Base-by-base conservation (phyloP, 208 protist genomes). In the Eutreptiella sp. region DNA sequence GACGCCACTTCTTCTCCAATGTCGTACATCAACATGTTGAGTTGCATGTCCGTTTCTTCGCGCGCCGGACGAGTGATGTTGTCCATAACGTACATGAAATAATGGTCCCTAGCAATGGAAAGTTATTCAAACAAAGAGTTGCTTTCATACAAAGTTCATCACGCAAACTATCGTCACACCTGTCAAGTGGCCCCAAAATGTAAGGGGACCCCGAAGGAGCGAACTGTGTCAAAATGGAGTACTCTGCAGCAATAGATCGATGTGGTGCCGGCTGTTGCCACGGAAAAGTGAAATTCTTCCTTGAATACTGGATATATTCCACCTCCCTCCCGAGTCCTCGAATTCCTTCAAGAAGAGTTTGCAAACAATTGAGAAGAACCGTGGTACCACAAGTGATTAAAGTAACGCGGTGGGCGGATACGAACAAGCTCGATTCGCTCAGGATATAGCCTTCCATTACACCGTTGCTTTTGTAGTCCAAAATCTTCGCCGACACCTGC, bases 301-400 rank as follows among this genome's bases (percentile, higher is more conserved):
- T 80, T 77, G 85, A 88, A 60, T 87, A 93, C 28, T 82, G 88
- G 27, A 82, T 76, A 79, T 83, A 92, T 63, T 89, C 84, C 39
- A 85, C 54, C 68, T 92, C 85, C 0, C 67, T 78, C 2, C 80
- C 75, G 23, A 89, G 78, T 19, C 68, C 68, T 66, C 77, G 85
- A 47, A 90, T 79, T 11, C 75, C 77, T 67, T 87, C 69, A 4
- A 90, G 63, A 46, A 94, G 80, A 14, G 65, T 53, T 0, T 82
- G 84, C 3, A 96, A 71, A 45, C 76, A 81, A 63, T 93, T 80
- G 28, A 96, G 75, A 53, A 96, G 68, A 4, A 85, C 91, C 1
- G 88, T 96, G 0, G 84, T 93, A 16, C 90, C 90, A 66, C 90
- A 96, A 32, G 90, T 96, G 53, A 92, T 93, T 45, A 94, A 67